These are phyloP conservation scores for sunflower (Helianthus annuus) DNA, from an alignment of 129 eudicot genomes.

Conservation along the genomic window HanXRQr2.0-SUNRISE NC_035447.2:74891713-74892212, in stretches of 20 bases:
- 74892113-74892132: conserved; percentile 28
- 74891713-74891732: too few species aligned
- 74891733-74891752: too few species aligned
- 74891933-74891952: too few species aligned
- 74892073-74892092: conserved; percentile 73
- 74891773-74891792: too few species aligned
- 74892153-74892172: not conserved
- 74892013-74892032: conserved; percentile 43
- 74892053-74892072: conserved; percentile 80
- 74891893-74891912: not conserved
- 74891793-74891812: too few species aligned
- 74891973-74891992: not conserved
- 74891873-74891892: too few species aligned
- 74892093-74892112: conserved; percentile 92
- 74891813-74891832: too few species aligned
- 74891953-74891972: conserved; percentile 3
- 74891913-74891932: not conserved
- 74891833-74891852: too few species aligned
- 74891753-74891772: too few species aligned
- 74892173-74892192: not conserved
- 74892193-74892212: conserved; percentile 75
- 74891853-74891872: too few species aligned
- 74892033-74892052: conserved; percentile 47
- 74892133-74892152: conserved; percentile 24
- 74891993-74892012: conserved; percentile 79